phyloP scores from a whole-genome alignment of 2,329 filamentous ascomycete genomes.

The Diplodia corticola region DNA sequence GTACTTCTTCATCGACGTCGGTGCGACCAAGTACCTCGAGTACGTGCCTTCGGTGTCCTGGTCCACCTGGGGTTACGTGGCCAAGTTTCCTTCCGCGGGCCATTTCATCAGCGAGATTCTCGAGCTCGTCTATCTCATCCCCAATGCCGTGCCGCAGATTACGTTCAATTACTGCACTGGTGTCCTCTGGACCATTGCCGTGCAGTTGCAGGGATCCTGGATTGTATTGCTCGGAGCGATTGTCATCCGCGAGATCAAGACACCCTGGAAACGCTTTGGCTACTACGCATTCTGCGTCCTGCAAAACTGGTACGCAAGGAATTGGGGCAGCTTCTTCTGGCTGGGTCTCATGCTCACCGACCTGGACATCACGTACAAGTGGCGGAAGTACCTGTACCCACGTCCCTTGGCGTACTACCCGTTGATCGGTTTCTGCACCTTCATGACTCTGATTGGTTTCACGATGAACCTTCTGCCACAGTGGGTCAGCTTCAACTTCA shows the following conservation, averaged over 20 bases:
- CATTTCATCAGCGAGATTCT: conserved; percentile 48
- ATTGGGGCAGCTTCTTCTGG: conserved; percentile 51
- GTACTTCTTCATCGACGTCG: conserved; percentile 50
- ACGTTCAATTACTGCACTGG: conserved; percentile 52
- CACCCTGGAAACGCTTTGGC: conserved; percentile 48
- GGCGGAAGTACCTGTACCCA: conserved; percentile 41
- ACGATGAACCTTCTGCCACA: conserved; percentile 42
- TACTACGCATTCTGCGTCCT: conserved; percentile 48
- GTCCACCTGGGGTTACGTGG: conserved; percentile 51
- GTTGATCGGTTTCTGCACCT: conserved; percentile 35
- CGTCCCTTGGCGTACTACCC: conserved; percentile 41
- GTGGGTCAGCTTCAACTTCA: conserved; percentile 41
- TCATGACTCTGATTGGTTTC: conserved; percentile 36
- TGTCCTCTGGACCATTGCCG: conserved; percentile 53
- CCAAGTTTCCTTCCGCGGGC: conserved; percentile 43
- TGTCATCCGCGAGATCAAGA: conserved; percentile 48
- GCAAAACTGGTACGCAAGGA: conserved; percentile 50
- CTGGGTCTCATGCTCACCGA: conserved; percentile 49
- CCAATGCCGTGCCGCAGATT: conserved; percentile 50
- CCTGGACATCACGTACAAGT: conserved; percentile 50
- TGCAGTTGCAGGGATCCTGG: conserved; percentile 51
- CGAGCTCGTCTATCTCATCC: conserved; percentile 49
- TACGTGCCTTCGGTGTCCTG: conserved; percentile 50
- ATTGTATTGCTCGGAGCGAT: conserved; percentile 46
- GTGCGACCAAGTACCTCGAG: conserved; percentile 45